Evolutionary conservation across 129 eudicot species (phyloP).

Genomic region (Escallonia rubra): DNA sequence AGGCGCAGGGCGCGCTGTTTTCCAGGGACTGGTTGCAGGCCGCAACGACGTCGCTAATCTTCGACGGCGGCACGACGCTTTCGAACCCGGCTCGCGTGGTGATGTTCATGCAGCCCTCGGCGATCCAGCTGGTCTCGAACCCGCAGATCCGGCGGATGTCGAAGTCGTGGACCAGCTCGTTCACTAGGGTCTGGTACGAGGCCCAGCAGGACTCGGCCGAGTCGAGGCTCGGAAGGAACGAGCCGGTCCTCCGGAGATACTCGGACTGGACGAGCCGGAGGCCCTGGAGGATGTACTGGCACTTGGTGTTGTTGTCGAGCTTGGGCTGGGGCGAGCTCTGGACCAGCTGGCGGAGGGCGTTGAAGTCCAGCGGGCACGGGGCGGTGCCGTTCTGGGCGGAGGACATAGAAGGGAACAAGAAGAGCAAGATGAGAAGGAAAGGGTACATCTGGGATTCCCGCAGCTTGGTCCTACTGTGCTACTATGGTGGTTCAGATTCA

Average conservation of each 20-base stretch:
- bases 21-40: constrained; percentile 62
- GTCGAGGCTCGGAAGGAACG: constrained; percentile 54
- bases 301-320: constrained; percentile 21
- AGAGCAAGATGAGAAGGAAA: constrained; percentile 3
- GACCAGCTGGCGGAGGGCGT: constrained; percentile 28
- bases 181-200: constrained; percentile 43
- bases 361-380: constrained; percentile 65
- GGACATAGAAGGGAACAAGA: constrained; percentile 15
- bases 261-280: constrained; percentile 64
- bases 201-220: constrained; percentile 78
- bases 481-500: not conserved
- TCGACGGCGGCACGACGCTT: constrained; percentile 19
- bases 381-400: constrained; percentile 17
- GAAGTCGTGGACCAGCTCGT: constrained; percentile 34
- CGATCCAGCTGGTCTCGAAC: constrained; percentile 61
- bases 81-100: constrained; percentile 59
- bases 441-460: constrained; percentile 11
- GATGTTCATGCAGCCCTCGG: constrained; percentile 70
- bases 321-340: constrained; percentile 28
- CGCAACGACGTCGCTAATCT: constrained; percentile 23
- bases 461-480: constrained; percentile 6
- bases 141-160: constrained; percentile 63
- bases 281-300: constrained; percentile 63
- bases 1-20: constrained; percentile 58
- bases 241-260: constrained; percentile 41